Conservation (phyloP, 2,329 filamentous ascomycete genomes). For the Talaromyces marneffei region DNA sequence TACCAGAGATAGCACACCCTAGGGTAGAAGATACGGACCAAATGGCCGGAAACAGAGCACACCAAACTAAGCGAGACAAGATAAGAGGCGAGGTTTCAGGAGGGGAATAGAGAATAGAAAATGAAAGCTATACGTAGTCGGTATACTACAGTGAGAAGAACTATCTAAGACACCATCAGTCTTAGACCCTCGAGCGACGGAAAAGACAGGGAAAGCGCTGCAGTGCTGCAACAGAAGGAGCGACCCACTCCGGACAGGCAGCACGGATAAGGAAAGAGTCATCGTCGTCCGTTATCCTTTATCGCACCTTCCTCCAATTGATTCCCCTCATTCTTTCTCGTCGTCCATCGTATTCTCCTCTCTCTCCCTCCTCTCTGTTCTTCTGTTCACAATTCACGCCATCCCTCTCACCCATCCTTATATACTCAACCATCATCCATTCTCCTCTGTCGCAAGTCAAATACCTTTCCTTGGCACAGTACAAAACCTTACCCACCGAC, state of each 20-base stretch:
- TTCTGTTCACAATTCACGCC: neutral
- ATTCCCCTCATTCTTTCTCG: neutral
- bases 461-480: neutral
- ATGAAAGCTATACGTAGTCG: too few relatives aligned
- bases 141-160: too few relatives aligned
- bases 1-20: neutral
- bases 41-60: neutral
- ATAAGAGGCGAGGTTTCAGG: neutral
- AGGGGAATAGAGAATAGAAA: neutral
- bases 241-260: neutral
- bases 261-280: slow-evolving; percentile 5
- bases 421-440: neutral
- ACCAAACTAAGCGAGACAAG: neutral
- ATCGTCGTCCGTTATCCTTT: neutral
- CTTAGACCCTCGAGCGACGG: too few relatives aligned
- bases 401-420: neutral
- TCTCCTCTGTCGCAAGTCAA: neutral
- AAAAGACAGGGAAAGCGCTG: too few relatives aligned
- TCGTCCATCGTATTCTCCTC: too few relatives aligned
- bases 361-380: neutral
- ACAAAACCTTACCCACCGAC: neutral
- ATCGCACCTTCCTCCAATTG: neutral
- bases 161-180: too few relatives aligned
- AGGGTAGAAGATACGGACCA: neutral
- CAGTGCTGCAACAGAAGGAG: neutral